These are phyloP conservation scores for Ramaria sp. DNA, from an alignment of 768 basidiomycete species.

Conservation along the genomic window DNA sequence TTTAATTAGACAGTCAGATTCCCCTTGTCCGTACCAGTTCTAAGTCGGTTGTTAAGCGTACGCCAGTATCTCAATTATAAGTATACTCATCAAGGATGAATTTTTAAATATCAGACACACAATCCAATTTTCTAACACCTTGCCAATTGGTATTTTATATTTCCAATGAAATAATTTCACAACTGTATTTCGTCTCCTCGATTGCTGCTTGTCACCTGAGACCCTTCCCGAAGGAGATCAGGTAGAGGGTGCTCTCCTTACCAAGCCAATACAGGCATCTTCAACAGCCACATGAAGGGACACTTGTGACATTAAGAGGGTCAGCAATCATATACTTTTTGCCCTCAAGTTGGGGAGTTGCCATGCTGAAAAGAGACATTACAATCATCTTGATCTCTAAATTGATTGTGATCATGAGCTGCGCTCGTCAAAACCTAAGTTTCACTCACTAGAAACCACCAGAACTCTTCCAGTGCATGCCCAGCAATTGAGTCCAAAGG, in stretches of 20 bases:
- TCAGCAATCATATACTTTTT: slow-evolving; percentile 23
- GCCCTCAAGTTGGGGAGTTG: slow-evolving; percentile 22
- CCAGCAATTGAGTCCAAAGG: slow-evolving; percentile 26
- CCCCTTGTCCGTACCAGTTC: no score
- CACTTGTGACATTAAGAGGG: slow-evolving; percentile 21
- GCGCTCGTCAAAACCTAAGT: not conserved
- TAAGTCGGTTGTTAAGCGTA: no score
- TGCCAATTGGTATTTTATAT: no score
- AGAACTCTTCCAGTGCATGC: slow-evolving; percentile 25
- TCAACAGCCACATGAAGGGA: slow-evolving; percentile 7
- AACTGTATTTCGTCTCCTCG: no score
- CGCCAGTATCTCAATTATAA: no score
- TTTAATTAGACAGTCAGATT: no score
- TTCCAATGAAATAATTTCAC: no score
- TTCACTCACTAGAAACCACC: slow-evolving; percentile 20
- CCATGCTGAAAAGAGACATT: slow-evolving; percentile 19
- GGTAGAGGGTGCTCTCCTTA: not conserved
- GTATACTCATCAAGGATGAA: no score
- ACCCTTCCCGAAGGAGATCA: no score
- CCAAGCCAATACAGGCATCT: not conserved
- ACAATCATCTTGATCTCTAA: slow-evolving; percentile 27
- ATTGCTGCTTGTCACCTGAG: no score
- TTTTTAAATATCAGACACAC: no score
- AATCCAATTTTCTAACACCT: no score
- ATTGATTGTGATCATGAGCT: not conserved